Evolutionary conservation across 768 basidiomycete genomes (phyloP).

Genomic region (Multifurca ochricompacta): DNA sequence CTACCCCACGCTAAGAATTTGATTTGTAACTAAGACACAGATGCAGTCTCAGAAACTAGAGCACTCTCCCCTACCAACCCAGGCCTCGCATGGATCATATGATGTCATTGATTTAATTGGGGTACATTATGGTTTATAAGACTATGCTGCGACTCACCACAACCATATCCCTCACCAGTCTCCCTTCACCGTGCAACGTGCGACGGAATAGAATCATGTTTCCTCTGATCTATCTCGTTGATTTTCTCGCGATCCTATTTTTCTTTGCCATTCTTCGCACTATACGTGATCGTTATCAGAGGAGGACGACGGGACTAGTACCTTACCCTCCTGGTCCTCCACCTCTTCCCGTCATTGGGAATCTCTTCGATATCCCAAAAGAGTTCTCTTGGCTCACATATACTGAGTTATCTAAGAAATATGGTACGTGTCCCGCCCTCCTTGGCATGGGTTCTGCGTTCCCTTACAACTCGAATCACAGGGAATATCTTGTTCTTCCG

Average conservation of each 20-base stretch:
- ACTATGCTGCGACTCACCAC: too few relatives aligned
- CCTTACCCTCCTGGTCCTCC: constrained; percentile 1
- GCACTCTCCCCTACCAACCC: too few relatives aligned
- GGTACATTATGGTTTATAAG: too few relatives aligned
- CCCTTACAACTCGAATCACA: background rate
- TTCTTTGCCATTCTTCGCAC: background rate
- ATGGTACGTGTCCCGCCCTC: background rate
- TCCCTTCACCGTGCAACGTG: too few relatives aligned
- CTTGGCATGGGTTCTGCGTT: background rate
- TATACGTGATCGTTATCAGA: background rate
- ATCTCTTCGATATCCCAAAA: constrained; percentile 2
- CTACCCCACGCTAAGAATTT: too few relatives aligned
- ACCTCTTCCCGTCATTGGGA: background rate
- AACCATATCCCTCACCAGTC: too few relatives aligned
- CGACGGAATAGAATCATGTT: too few relatives aligned
- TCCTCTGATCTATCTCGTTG: background rate
- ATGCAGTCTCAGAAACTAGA: too few relatives aligned
- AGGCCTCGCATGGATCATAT: too few relatives aligned
- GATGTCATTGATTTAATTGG: too few relatives aligned
- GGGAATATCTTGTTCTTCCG: constrained; percentile 19
- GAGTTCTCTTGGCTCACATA: background rate
- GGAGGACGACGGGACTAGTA: background rate
- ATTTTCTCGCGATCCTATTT: background rate
- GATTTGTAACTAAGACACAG: too few relatives aligned
- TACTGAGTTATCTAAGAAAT: background rate